Evolutionary conservation across 352 stramenopile species (phyloP), one percentile per base, ranked within the genome.

Genomic region (Globisporangium abappressorium): DNA sequence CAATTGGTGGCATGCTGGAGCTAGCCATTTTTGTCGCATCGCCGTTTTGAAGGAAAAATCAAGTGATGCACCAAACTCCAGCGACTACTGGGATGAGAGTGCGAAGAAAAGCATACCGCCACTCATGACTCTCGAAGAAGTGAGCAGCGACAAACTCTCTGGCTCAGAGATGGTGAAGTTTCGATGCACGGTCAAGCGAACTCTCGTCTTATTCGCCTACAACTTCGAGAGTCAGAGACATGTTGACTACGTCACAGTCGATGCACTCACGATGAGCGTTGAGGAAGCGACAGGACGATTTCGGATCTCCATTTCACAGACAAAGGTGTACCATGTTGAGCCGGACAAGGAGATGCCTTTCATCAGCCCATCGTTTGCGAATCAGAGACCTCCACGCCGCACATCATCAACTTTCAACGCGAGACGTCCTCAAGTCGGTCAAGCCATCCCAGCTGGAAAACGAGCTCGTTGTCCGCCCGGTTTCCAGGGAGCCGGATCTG

Each of bases 241-340:
- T 11, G 38, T 83, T 0, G 86, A 94, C n/a, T 91, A 78, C 43
- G 58, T 94, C 41, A 89, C 75, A 24, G 77, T 91, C 7, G 79
- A 90, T 30, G 80, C 74, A 2, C 71, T 91, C 36, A 68, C 65
- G n/a, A 86, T 93, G 73, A 89, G 82, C 65, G 76, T 85, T 8
- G 83, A 92, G 68, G 71, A 71, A 66, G 77, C 68, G 1, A 82
- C 80, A 2, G 72, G 70, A 1, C 70, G 84, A 20, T 89, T 92
- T 43, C 76, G 83, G 5, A 78, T 94, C 24, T 79, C 74, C 11
- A 73, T 91, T 22, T 30, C 60, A 11, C 76, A 86, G 18, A 86
- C 68, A 36, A 80, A 82, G 53, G 74, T 84, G 11, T 86, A 76
- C 66, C 68, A 73, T 26, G 46, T 57, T 5, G 54, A 76, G 46